Conservation (phyloP, 768 basidiomycete genomes). For the Hygrophoropsis aurantiaca region DNA sequence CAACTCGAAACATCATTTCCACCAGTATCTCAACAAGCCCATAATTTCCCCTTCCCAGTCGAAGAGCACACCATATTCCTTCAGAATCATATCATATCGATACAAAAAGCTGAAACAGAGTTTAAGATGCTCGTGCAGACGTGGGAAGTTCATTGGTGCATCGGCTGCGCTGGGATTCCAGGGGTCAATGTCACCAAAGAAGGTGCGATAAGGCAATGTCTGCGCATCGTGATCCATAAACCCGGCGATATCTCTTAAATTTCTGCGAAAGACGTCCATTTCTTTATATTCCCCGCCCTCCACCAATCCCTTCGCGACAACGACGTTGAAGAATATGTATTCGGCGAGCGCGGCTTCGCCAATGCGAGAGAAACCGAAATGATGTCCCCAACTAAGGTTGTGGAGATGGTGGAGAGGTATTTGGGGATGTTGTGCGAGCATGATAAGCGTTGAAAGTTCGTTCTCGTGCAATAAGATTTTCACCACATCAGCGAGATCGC, state of each 20-base stretch:
- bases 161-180: slow-evolving; percentile 1
- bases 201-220: slow-evolving; percentile 29
- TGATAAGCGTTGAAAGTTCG: slow-evolving; percentile 30
- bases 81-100: slow-evolving; percentile 34
- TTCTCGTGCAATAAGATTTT: slow-evolving; percentile 37
- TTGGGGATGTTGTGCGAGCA: slow-evolving; percentile 36
- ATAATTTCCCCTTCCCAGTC: slow-evolving; percentile 29
- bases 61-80: slow-evolving; percentile 33
- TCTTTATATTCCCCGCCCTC: slow-evolving; percentile 26
- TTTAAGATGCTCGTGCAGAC: slow-evolving; percentile 35
- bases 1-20: no score
- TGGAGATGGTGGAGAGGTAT: slow-evolving; percentile 26
- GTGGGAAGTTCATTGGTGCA: slow-evolving; percentile 17
- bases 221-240: slow-evolving; percentile 32
- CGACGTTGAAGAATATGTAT: slow-evolving; percentile 39
- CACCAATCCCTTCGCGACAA: slow-evolving; percentile 28
- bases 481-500: slow-evolving; percentile 33
- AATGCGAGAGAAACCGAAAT: slow-evolving; percentile 30
- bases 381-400: background rate
- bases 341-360: slow-evolving; percentile 27
- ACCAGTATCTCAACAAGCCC: no score
- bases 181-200: no score
- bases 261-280: slow-evolving; percentile 16
- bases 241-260: slow-evolving; percentile 13
- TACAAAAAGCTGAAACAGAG: slow-evolving; percentile 36